Evolutionary conservation across 148 eudicot species (phyloP), one percentile per base, ranked within the genome.

Genomic region (Spergularia bocconei): DNA sequence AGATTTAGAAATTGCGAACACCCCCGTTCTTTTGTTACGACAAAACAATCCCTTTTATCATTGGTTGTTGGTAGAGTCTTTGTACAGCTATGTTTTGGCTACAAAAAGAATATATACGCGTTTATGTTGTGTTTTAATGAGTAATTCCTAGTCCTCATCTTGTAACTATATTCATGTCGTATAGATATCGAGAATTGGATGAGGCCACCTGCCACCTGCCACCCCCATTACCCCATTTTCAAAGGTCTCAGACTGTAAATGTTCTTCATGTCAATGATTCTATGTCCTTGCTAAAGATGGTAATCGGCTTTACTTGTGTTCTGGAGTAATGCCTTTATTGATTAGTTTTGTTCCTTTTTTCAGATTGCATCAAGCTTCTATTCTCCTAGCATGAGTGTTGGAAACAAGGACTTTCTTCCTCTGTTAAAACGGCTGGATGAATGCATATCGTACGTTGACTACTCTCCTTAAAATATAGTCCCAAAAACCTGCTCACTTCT

Each of bases 301-400:
- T 44, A 10, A 33, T 36, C 3, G 33, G 48, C 19, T 41, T 44
- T 47, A 4, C 15, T 71, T 41, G 16, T 36, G 17, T 29, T 17
- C 6, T 58, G 16, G 21, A 59, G 53, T 61, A 78, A 11, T 66
- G 59, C 69, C 36, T 60, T 63, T 63, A 39, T 68, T 58, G 13
- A 17, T 73, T 69, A 15, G 53, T 73, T 44, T 75, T 67, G 19
- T 29, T 73, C 74, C 58, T 75, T 33, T 74, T 61, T 88, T 86
- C 90, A 95, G 99, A 91, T 95, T 82, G 91, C 99, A 67, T 79
- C 93, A 79, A 89, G 86, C 82, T 95, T 95, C 81, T 84, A 92
- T 83, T 92, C 99, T 79, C 89, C 96, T 69, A 88, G 81, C 77
- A 88, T 88, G 86, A 92, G 82, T 78, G 98, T 92, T 58, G 88